Base-by-base conservation (phyloP, 169 alveolate species). In the Plasmodium relictum region DNA sequence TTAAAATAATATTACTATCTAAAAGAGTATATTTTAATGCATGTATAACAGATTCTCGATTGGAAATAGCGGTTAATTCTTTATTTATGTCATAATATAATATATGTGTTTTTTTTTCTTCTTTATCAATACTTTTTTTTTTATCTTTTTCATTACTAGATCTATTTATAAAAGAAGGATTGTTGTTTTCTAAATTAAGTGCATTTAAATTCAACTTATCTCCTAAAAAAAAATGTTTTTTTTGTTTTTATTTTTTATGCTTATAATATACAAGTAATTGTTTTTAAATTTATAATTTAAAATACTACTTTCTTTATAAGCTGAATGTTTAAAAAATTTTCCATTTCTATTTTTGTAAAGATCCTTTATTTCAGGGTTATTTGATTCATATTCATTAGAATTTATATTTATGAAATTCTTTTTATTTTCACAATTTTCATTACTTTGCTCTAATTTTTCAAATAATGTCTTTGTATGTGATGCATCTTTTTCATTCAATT, bases 1-100 rank as follows among this genome's bases (percentile, higher is more conserved):
- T 54, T 4, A 54, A 54, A 9, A 54, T 54, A 9, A 54, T 12
- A 6, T 44, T 78, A 78, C 89, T 78, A 42, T 78, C 63, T 18
- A 78, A 44, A 26, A 78, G 89, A 54, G 80, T 58, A 8, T 63
- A 54, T 44, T 78, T 78, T 45, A 78, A 59, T 39, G 89, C 89
- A 58, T 78, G 78, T 44, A 24, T 78, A 42, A 78, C 74, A 44
- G 89, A 65, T 22, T 78, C 80, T 37, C 89, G 26, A 44, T 78
- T 78, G 6, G 89, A 78, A 22, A 78, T 78, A 20, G 78, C 68
- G 48, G 45, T 65, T 48, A 65, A 58, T 58, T 78, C 89, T 65
- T 65, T 62, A 65, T 78, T 78, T 48, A 78, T 24, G 24, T 78
- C 89, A 78, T 78, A 48, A 41, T 63, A 78, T 59, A 78, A 58